Evolutionary conservation across 208 protist genomes (phyloP), one percentile per base, ranked within the genome.

Genomic region (Leishmania arabica): DNA sequence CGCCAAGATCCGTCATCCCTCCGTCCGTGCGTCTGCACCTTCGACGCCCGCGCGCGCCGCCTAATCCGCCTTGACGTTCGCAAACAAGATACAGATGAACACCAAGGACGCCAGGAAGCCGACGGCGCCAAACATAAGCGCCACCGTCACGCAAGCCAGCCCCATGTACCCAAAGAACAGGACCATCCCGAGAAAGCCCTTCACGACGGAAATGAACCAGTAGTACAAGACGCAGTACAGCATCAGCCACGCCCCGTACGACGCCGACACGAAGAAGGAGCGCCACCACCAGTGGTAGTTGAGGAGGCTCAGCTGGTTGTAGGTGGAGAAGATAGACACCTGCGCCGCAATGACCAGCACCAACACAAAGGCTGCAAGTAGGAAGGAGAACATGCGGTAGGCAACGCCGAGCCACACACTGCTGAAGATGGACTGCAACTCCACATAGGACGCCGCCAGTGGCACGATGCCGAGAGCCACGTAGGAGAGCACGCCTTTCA

Each of bases 231-330:
- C 66, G 60, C 86, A 88, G 89, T 98, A 99, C 2, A 98, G 70
- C 79, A 98, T 98, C 56, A 99, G 77, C 88, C 98, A 99, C 40
- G 96, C 24, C 6, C 93, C 92, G 21, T 94, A 96, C 0, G 85
- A 84, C n/a, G 88, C 95, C 4, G 90, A 88, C 0, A 92, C 95
- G 37, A 97, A 81, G 88, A 98, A 98, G 8, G 93, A 91, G 70
- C 93, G 90, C 98, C 98, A 99, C 98, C 98, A 99, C 98, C 98
- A 99, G 77, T 95, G 92, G 85, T 99, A 98, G 81, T 99, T 93
- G 77, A 95, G 93, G 53, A 86, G 80, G 82, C 89, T 98, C 0
- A 99, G 93, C 80, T 99, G 96, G 88, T 98, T 98, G 90, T 99
- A 99, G 71, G 88, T 96, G 81, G 98, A 90, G 24, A 99, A 93